Evolutionary conservation across 2,329 filamentous ascomycete species (phyloP), one percentile per base, ranked within the genome.

Genomic region (Lachnellula willkommii): DNA sequence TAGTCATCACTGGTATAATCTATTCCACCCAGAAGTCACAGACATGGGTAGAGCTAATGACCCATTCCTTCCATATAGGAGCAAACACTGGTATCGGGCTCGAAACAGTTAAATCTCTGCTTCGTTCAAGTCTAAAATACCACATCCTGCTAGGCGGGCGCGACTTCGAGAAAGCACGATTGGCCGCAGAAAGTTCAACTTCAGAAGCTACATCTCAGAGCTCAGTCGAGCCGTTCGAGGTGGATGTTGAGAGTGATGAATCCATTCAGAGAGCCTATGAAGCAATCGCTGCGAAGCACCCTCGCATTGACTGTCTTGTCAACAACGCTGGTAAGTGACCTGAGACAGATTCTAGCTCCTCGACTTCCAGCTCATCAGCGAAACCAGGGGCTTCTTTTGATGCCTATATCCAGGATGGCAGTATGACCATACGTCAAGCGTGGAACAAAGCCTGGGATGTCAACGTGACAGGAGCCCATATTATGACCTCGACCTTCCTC

Each of bases 71-170:
- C 14, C 2, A 74, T 73, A 0, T 73, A 0, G 74, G 74, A 2
- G 68, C 71, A 12, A 76, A 76, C 52, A 67, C 64, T 1, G 74
- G 74, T 6, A 63, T 76, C 1, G 73, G 74, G 0, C 64, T 69
- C 1, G 73, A 75, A 49, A 66, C 73, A 1, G 66, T 69, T 14
- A 66, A 64, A 4, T 47, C 58, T 6, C 46, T 60, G 7, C 28
- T 53, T 43, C 49, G 26, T n/a, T 55, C 55, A 35, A 35, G 45
- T 5, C 35, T 37, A 14, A 8, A 32, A 3, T 58, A 58, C 42
- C 48, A 69, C 24, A 69, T 79, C 15, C 73, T 79, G 39, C 63
- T 79, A n/a, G 75, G 68, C 36, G 71, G 71, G 15, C 73, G 76
- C 45, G 67, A 64, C 40, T 49, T 70, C 1, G 65, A 70, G 1